Conservation (phyloP, 2,329 filamentous ascomycete genomes). For the Penicillium digitatum region DNA sequence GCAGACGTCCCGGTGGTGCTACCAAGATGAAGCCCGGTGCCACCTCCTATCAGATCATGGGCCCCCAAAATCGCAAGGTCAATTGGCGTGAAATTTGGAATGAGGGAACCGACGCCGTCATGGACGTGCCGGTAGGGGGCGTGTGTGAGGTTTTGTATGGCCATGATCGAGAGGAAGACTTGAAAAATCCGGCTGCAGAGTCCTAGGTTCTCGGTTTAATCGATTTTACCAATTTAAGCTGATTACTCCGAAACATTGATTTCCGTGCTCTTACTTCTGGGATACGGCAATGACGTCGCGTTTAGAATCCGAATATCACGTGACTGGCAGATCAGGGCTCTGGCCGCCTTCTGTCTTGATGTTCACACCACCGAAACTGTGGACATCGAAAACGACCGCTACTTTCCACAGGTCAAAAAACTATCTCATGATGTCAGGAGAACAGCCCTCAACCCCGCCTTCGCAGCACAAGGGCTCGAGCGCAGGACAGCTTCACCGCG, state of each 20-base stretch:
- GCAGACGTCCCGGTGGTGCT: conserved; percentile 46
- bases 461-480: conserved; percentile 36
- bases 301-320: background rate
- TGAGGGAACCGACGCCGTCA: conserved; percentile 89
- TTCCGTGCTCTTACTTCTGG: background rate
- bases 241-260: background rate
- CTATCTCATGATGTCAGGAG: conserved; percentile 12
- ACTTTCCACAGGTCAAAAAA: background rate
- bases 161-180: conserved; percentile 45
- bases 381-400: background rate
- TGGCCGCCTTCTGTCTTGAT: conserved; percentile 1
- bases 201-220: conserved; percentile 6
- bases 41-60: conserved; percentile 42
- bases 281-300: conserved; percentile 4
- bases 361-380: background rate
- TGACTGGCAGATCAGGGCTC: background rate
- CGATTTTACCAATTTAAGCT: background rate
- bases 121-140: conserved; percentile 92
- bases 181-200: conserved; percentile 9
- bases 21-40: conserved; percentile 42
- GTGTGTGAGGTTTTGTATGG: conserved; percentile 95
- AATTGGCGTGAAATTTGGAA: conserved; percentile 86
- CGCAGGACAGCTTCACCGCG: conserved; percentile 41
- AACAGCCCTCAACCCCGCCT: conserved; percentile 35
- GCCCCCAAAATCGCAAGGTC: conserved; percentile 43